Percentiles rank a stretch among this genome's conserved stretches.
Conservation (phyloP, 1,284 basidiomycete genomes). For the Papiliotrema terrestris region DNA sequence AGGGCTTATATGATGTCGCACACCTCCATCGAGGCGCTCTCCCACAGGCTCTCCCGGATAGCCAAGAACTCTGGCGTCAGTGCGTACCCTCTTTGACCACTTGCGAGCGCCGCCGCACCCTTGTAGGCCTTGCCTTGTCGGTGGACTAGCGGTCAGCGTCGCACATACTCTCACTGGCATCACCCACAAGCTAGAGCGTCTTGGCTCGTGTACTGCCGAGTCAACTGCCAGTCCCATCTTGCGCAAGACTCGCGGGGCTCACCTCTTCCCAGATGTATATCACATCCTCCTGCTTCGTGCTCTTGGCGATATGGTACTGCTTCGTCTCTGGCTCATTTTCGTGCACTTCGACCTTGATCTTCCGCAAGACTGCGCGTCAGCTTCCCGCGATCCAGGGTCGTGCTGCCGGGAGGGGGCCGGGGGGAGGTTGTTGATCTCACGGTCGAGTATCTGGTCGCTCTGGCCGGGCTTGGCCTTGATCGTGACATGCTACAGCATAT, state of each 20-base stretch:
- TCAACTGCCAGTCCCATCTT: neutral
- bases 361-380: slow-evolving; percentile 3
- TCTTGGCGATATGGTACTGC: slow-evolving; percentile 8
- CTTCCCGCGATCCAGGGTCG: too few relatives aligned
- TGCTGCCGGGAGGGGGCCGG: neutral
- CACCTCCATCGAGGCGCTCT: too few relatives aligned
- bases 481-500: slow-evolving; percentile 6
- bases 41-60: too few relatives aligned
- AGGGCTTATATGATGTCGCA: too few relatives aligned
- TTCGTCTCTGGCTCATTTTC: slow-evolving; percentile 13
- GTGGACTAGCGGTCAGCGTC: slow-evolving; percentile 3
- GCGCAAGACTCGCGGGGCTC: neutral
- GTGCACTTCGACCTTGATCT: slow-evolving; percentile 10
- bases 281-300: slow-evolving; percentile 5
- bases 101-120: neutral
- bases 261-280: slow-evolving; percentile 15
- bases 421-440: slow-evolving; percentile 4
- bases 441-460: slow-evolving; percentile 1
- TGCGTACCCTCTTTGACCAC: too few relatives aligned
- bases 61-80: too few relatives aligned
- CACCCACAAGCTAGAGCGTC: slow-evolving; percentile 4
- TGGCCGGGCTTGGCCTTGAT: slow-evolving; percentile 12
- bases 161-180: neutral
- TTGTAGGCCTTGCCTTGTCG: slow-evolving; percentile 7
- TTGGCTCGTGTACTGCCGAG: slow-evolving; percentile 3